A percentile compares a stretch with the other conserved stretches of the same genome.
phyloP scores from a whole-genome alignment of 345 rosid genomes.

The Alliaria petiolata region DNA sequence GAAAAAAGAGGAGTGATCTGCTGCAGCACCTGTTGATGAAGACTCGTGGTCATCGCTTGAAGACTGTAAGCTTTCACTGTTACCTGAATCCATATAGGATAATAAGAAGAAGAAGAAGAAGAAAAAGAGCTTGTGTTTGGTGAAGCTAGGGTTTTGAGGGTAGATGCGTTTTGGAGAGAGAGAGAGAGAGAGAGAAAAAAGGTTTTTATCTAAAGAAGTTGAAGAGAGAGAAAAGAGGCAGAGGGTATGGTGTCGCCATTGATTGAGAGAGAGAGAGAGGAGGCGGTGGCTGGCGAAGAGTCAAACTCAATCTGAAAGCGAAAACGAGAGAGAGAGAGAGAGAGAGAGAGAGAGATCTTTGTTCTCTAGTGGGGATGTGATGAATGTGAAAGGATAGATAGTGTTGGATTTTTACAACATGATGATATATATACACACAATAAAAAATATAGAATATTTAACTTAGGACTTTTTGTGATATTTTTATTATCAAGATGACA shows the following conservation, averaged over 20 bases:
- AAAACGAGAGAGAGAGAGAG: slow-evolving; percentile 9
- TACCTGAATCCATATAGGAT: slow-evolving; percentile 69
- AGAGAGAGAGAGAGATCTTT: not conserved
- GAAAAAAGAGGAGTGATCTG: slow-evolving; percentile 36
- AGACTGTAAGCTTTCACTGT: slow-evolving; percentile 72
- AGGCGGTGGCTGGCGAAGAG: slow-evolving; percentile 84
- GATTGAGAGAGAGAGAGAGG: slow-evolving; percentile 36
- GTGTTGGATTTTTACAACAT: not conserved
- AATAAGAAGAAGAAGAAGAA: not conserved
- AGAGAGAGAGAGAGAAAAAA: not conserved
- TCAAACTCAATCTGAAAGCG: slow-evolving; percentile 69
- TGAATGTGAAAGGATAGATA: slow-evolving; percentile 44
- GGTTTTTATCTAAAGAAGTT: slow-evolving; percentile 42
- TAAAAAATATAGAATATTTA: not conserved
- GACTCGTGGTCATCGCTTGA: slow-evolving; percentile 66
- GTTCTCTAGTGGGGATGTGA: slow-evolving; percentile 17
- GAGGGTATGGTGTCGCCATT: slow-evolving; percentile 50
- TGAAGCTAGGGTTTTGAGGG: slow-evolving; percentile 40
- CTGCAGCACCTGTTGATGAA: slow-evolving; percentile 38
- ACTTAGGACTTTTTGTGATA: not conserved
- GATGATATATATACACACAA: not conserved
- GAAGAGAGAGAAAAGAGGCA: slow-evolving; percentile 42
- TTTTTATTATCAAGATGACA: not conserved
- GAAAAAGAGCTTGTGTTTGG: not conserved
- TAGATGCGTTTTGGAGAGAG: slow-evolving; percentile 4